Base-by-base conservation (phyloP, 148 eudicot species). In the Polygonum aviculare region DNA sequence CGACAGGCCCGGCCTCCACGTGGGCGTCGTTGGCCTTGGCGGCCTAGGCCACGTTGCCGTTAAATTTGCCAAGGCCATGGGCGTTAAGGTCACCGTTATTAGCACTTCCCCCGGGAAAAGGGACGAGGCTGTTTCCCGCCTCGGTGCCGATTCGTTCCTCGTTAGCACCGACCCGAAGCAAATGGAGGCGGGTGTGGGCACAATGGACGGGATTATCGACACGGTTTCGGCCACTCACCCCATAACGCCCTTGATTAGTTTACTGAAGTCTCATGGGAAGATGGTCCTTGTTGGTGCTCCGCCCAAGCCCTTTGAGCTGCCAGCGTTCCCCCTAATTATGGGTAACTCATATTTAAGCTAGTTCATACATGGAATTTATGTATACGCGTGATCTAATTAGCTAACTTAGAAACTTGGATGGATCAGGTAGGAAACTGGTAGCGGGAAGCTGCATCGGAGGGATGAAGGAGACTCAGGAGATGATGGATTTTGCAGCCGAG, bases 1-100 rank as follows among this genome's bases (percentile, higher is more conserved):
- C 1, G 92, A 92, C 40, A 51, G 81, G 31, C 72, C 82, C 0
- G 77, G 88, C 8, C 92, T 92, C 80, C 85, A 77, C 33, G 77
- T 94, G 0, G 98, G 98, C 12, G 78, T 94, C 1, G 85, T 94
- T 7, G 98, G 98, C 10, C 84, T 94, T 0, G 98, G 97, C 6
- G 98, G 98, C 0, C 79, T 94, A 0, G 98, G 98, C 8, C 98
- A 94, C 73, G 82, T 94, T 0, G 97, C 97, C 0, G 90, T 92
- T 5, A 94, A 94, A 80, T 86, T 94, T 5, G 98, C 83, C 9
- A 94, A 90, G 86, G 92, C 93, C 0, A 89, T 94, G 21, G 94
- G 91, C 0, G 92, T 89, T 83, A 90, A 89, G 74, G 96, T 94
- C 12, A 90, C 97, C 2, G 84, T 92, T 39, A 92, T 94, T 14